Base-by-base conservation (phyloP, 2,329 filamentous ascomycete species). In the Knufia petricola region DNA sequence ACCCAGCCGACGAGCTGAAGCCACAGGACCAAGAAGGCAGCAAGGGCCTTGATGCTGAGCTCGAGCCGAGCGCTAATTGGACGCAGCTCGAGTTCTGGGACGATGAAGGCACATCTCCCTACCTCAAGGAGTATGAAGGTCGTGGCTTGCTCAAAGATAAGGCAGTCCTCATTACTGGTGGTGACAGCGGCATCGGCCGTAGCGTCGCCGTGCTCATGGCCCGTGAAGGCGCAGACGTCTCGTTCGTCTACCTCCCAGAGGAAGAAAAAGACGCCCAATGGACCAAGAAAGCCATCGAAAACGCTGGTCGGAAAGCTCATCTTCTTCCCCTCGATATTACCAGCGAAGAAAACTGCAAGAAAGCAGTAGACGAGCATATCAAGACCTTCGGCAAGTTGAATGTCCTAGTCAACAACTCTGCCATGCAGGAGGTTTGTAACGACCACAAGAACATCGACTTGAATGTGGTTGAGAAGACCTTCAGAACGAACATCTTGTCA, bases 111-210 rank as follows among this genome's bases (percentile, higher is more conserved):
- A 52, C 50, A 15, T 28, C 34, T 7, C 54, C 54, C 3, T 49
- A 43, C 21, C 38, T 54, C 6, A 52, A 53, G 31, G 65, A 69
- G 46, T 71, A 71, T 58, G 51, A 61, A 20, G 73, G 72, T 0
- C 71, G 70, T 1, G 68, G 66, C 13, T 77, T 76, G 52, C 60
- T 79, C 39, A 68, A 68, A 28, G 70, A 67, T 6, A 69, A 68
- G 57, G 77, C 75, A 36, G 73, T 70, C 1, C 57, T 78, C 6
- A 75, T 79, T 50, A 78, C 75, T 0, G 75, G 75, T 2, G 76
- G 76, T 56, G 76, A 78, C 52, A 76, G 73, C 1, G 74, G 73
- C 3, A 79, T 79, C 39, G 75, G 76, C 15, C 70, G 75, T 8
- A 66, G 74, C 0, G 68, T 77, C 1, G 76, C 75, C 0, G 66